Evolutionary conservation across 768 basidiomycete species (phyloP).

Genomic region (Antrodiella citrinella): DNA sequence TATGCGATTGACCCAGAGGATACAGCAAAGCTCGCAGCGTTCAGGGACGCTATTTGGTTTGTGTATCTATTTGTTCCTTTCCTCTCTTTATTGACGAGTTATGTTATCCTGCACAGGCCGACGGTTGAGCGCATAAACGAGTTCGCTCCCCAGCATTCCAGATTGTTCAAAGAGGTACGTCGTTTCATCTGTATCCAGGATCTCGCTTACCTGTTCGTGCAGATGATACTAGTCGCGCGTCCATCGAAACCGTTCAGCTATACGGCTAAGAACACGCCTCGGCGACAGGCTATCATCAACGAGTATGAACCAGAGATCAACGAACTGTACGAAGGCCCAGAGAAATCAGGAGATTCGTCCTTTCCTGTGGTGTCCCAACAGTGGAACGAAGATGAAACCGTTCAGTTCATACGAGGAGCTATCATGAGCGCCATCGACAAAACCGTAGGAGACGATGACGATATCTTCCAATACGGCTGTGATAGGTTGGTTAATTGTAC

Average conservation of each 20-base stretch:
- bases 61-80: slow-evolving; percentile 1
- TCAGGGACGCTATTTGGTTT: slow-evolving; percentile 29
- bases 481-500: slow-evolving; percentile 8
- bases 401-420: neutral
- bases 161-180: slow-evolving; percentile 39
- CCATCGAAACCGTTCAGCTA: slow-evolving; percentile 24
- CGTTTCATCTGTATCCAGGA: neutral
- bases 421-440: neutral
- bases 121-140: slow-evolving; percentile 33
- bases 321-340: slow-evolving; percentile 26
- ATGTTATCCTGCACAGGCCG: slow-evolving; percentile 19
- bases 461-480: slow-evolving; percentile 13
- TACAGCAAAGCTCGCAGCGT: slow-evolving; percentile 20
- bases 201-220: slow-evolving; percentile 2
- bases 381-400: neutral
- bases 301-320: slow-evolving; percentile 35
- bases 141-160: slow-evolving; percentile 35
- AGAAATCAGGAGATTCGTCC: slow-evolving; percentile 13
- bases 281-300: slow-evolving; percentile 19
- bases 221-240: slow-evolving; percentile 27
- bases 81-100: neutral
- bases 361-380: neutral
- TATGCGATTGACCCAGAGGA: slow-evolving; percentile 26
- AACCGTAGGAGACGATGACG: slow-evolving; percentile 9
- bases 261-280: slow-evolving; percentile 26